Percentiles rank a stretch among this genome's conserved stretches.
Conservation (phyloP, 768 basidiomycete species). For the Calocybe indica region DNA sequence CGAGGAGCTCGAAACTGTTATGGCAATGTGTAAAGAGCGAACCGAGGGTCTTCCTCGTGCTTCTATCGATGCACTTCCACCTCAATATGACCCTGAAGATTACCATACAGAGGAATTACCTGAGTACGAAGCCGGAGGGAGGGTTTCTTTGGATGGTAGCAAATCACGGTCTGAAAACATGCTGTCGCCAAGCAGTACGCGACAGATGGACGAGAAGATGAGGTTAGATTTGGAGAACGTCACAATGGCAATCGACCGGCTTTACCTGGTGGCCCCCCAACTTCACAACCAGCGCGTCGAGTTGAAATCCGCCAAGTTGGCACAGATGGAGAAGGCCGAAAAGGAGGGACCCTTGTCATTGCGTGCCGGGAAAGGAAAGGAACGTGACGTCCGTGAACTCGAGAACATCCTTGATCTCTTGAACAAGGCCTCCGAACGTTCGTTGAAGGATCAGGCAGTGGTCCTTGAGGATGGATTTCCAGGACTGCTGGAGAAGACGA, state of each 20-base stretch:
- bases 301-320: constrained; percentile 63
- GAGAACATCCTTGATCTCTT: constrained; percentile 69
- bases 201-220: constrained; percentile 67
- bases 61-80: constrained; percentile 33
- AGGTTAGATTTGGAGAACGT: constrained; percentile 80
- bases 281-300: constrained; percentile 92
- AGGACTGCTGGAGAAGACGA: constrained; percentile 46
- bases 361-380: constrained; percentile 36
- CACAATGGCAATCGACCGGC: constrained; percentile 81
- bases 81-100: constrained; percentile 37
- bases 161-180: constrained; percentile 22
- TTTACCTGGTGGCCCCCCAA: constrained; percentile 84
- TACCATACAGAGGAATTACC: constrained; percentile 41
- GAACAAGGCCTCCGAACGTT: constrained; percentile 64
- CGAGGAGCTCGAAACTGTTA: constrained; percentile 63
- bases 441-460: constrained; percentile 65
- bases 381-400: constrained; percentile 48
- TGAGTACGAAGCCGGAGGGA: constrained; percentile 42
- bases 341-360: constrained; percentile 26
- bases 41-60: constrained; percentile 29
- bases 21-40: constrained; percentile 60
- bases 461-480: constrained; percentile 57
- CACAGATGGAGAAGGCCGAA: constrained; percentile 69
- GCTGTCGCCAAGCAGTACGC: constrained; percentile 19
- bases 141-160: constrained; percentile 28